These are phyloP conservation scores for Elymus sibiricus DNA, from an alignment of 176 grass and related monocot species.

Conservation along the genomic window DNA sequence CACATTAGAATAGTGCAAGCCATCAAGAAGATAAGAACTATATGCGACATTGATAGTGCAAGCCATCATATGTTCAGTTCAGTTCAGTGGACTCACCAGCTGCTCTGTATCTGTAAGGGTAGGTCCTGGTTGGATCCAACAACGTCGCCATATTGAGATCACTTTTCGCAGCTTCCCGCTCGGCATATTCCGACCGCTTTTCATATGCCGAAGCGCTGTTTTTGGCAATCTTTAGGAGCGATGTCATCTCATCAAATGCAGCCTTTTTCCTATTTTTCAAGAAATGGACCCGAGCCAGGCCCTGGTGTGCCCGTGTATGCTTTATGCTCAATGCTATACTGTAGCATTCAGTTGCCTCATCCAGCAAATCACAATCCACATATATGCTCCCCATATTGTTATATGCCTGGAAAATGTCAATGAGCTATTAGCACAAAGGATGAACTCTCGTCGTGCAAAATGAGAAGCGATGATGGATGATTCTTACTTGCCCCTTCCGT, in stretches of 20 bases:
- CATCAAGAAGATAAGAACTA: neutral
- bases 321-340: constrained; percentile 79
- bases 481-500: constrained; percentile 88
- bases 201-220: constrained; percentile 83
- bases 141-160: constrained; percentile 73
- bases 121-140: constrained; percentile 83
- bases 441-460: neutral
- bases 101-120: constrained; percentile 96
- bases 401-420: constrained; percentile 54
- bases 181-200: constrained; percentile 90
- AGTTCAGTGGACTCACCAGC: constrained; percentile 48
- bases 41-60: neutral
- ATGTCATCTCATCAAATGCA: constrained; percentile 89
- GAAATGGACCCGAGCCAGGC: constrained; percentile 82
- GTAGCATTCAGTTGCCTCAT: constrained; percentile 83
- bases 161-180: constrained; percentile 70
- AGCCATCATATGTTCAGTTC: neutral
- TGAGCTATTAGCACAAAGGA: neutral
- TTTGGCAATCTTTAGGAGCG: constrained; percentile 78
- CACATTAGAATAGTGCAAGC: neutral
- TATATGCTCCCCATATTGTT: constrained; percentile 98
- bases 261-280: constrained; percentile 72
- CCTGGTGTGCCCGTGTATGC: constrained; percentile 95
- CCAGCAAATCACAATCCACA: constrained; percentile 90
- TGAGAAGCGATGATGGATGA: neutral